Evolutionary conservation across 345 rosid species (phyloP).

Genomic region (Triadica sebifera): DNA sequence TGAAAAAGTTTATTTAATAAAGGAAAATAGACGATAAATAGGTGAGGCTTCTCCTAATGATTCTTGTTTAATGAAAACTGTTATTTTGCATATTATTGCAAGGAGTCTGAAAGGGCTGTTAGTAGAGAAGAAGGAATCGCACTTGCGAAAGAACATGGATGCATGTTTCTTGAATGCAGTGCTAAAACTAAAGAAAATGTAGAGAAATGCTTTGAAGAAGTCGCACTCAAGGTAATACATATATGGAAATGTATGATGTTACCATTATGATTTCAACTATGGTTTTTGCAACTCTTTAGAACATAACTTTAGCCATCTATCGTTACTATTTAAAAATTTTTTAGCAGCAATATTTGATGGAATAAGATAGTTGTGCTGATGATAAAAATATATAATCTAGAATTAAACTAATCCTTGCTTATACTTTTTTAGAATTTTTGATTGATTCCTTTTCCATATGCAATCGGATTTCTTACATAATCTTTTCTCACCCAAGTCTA

Average conservation of each 20-base stretch:
- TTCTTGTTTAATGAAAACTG: neutral
- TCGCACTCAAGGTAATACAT: slow-evolving; percentile 68
- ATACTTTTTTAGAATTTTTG: too few relatives aligned
- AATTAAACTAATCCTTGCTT: too few relatives aligned
- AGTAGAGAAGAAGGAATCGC: slow-evolving; percentile 81
- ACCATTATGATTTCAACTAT: neutral
- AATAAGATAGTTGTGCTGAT: too few relatives aligned
- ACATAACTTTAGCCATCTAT: too few relatives aligned
- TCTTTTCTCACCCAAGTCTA: neutral
- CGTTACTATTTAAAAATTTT: too few relatives aligned
- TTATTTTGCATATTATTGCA: slow-evolving; percentile 27
- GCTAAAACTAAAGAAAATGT: slow-evolving; percentile 87
- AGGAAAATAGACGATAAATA: neutral
- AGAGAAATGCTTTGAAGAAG: slow-evolving; percentile 84
- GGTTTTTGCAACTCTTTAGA: neutral
- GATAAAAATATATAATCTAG: too few relatives aligned
- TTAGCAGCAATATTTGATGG: too few relatives aligned
- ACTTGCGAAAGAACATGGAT: slow-evolving; percentile 71
- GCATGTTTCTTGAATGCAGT: slow-evolving; percentile 82
- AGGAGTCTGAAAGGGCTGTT: slow-evolving; percentile 86
- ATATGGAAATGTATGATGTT: neutral
- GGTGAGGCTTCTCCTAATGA: neutral
- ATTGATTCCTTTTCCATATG: neutral
- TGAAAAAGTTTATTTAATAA: neutral
- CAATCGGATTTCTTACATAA: neutral